Evolutionary conservation across 179 eudicot species (phyloP).

Genomic region (Camellia oleifera): DNA sequence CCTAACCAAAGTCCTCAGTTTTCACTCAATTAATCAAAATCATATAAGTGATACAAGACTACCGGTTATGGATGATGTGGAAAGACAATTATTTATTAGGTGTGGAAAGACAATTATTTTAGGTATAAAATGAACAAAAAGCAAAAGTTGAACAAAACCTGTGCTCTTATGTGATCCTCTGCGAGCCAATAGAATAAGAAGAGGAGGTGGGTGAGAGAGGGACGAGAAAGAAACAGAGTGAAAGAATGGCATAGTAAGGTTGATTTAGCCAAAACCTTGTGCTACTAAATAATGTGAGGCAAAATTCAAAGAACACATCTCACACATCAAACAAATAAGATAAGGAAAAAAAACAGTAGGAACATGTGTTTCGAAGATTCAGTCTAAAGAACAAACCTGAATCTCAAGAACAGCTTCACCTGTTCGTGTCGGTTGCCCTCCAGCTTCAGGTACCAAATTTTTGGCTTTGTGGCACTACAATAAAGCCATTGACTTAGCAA

Average conservation of each 20-base stretch:
- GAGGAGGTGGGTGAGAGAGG: not conserved
- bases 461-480: slow-evolving; percentile 97
- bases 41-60: not conserved
- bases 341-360: not conserved
- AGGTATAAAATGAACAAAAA: no score
- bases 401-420: slow-evolving; percentile 99
- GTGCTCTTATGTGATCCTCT: not conserved
- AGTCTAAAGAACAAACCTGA: slow-evolving; percentile 61
- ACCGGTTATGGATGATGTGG: not conserved
- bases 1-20: not conserved
- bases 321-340: not conserved
- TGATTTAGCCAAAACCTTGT: not conserved
- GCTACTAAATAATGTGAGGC: not conserved
- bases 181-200: not conserved
- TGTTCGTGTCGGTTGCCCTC: slow-evolving; percentile 91
- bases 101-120: no score
- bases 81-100: no score
- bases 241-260: not conserved
- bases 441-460: slow-evolving; percentile 99
- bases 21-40: no score
- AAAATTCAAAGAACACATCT: not conserved
- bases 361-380: slow-evolving; percentile 3
- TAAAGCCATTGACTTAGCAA: slow-evolving; percentile 16
- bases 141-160: not conserved
- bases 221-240: not conserved